Evolutionary conservation across 495 filamentous ascomycete species (phyloP), one percentile per base, ranked within the genome.

Genomic region (Lasiosphaeria hispida): DNA sequence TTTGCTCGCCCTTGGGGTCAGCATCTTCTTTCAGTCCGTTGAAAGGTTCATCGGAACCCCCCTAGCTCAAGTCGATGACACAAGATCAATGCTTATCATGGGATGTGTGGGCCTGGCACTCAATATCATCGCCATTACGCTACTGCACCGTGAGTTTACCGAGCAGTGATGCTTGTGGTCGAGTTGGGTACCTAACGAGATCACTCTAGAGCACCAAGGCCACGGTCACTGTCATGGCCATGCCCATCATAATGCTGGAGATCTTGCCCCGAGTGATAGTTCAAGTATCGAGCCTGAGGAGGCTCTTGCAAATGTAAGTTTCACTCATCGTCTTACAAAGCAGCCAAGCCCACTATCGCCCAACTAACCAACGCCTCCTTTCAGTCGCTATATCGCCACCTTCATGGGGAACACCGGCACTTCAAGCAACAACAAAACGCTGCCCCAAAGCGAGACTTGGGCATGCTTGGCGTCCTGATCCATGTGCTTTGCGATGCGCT

Each of bases 401-500:
- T 79, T 10, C 89, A 92, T 68, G 79, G 80, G 0, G 86, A 93
- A n/a, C 79, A 82, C 55, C 71, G 69, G 4, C 73, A 79, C 38
- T 65, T 62, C 11, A 59, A 63, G 47, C 39, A 38, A 13, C 55
- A 34, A 60, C 19, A 64, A 55, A 30, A 62, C 54, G 48, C 11
- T 7, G 0, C 63, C 5, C 64, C 69, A 0, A 68, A 71, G 1
- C 69, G 69, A n/a, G 78, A 97, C 65, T 85, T 96, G 19, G 95
- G 95, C 65, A 96, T 97, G 90, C 83, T 90, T 18, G 92, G 92
- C 44, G 92, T 96, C 36, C 84, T 96, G 68, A 78, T 96, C 0
- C 93, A 97, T 63, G 90, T 96, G 39, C 77, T 94, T 67, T 90
- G 93, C 14, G 93, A 97, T 67, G 92, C 93, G 0, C 80, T 96